phyloP scores from a whole-genome alignment of 1,139 yeast species.

The Protomyces gravidus region DNA sequence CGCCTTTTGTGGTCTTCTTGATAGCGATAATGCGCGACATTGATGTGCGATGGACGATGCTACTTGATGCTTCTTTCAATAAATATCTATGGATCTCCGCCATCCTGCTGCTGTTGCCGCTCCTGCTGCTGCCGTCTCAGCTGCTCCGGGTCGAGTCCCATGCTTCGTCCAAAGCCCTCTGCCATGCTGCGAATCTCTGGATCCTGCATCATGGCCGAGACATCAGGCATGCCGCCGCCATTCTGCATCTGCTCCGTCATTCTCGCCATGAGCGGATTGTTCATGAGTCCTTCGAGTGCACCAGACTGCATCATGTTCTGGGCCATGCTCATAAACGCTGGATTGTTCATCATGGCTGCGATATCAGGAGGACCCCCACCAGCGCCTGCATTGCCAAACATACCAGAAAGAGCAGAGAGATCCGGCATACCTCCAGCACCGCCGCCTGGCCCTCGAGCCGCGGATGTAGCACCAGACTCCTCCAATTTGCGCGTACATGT shows the following conservation, averaged over 20 bases:
- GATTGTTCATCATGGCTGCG: slow-evolving; percentile 28
- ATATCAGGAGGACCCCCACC: slow-evolving; percentile 48
- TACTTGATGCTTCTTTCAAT: not conserved
- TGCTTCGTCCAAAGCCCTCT: slow-evolving; percentile 25
- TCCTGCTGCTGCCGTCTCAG: not conserved
- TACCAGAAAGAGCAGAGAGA: slow-evolving; percentile 46
- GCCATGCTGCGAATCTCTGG: slow-evolving; percentile 33
- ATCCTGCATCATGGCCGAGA: slow-evolving; percentile 28
- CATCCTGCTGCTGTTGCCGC: not conserved
- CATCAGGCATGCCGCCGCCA: slow-evolving; percentile 40
- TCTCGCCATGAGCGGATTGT: slow-evolving; percentile 51
- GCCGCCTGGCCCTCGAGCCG: slow-evolving; percentile 33
- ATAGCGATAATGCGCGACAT: too few relatives aligned
- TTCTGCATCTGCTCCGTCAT: slow-evolving; percentile 35
- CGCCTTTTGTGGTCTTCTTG: too few relatives aligned
- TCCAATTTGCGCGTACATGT: slow-evolving; percentile 84
- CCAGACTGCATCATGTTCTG: slow-evolving; percentile 67
- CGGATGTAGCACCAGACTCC: slow-evolving; percentile 39
- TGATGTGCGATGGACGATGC: not conserved
- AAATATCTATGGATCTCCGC: not conserved
- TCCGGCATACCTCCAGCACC: slow-evolving; percentile 53
- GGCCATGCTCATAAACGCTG: slow-evolving; percentile 70
- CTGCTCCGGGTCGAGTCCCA: slow-evolving; percentile 12
- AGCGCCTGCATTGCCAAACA: slow-evolving; percentile 47
- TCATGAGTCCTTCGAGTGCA: slow-evolving; percentile 58